Base-by-base conservation (phyloP, 306 rosid species). In the Oxytropis ochrocephala region DNA sequence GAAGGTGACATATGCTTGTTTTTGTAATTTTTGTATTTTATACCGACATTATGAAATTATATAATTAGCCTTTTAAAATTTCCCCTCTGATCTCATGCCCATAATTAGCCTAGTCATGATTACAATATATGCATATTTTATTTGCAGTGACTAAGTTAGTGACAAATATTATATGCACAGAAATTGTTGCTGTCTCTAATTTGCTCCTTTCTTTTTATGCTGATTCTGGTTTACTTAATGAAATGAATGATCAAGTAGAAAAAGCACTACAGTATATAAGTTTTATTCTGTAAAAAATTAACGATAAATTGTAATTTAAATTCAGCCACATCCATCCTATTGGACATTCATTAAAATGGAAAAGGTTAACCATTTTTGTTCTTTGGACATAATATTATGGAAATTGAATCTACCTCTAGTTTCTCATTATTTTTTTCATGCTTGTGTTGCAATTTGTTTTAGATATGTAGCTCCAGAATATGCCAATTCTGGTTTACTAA, bases 391-490 rank as follows among this genome's bases (percentile, higher is more conserved):
- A 49, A 7, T 53, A 19, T n/a, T 16, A 13, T 16, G 11, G 68
- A 64, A 59, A 70, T 33, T 67, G 27, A 73, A 7, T 11, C 69
- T 49, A 50, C 36, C 19, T 27, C 9, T 36, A 16, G 36, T 55
- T 70, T 11, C 70, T 30, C 27, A 64, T 53, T 55, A 51, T 30
- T 38, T 29, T 67, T 63, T 61, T 6, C 35, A 7, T 75, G 32
- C 46, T 46, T 74, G 33, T 43, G 6, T 71, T 18, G 5, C 19
- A 13, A 14, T 61, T 66, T 24, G 27, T 70, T 74, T 19, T 87
- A 91, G 97, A 62, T 91, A 91, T 55, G 96, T 91, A 29, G 97
- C 97, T 62, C 97, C 96, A 0, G 97, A 91, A 79, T 91, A 91
- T 83, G 97, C 97, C 68, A 91, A 85, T 77, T 86, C 97, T 54